Base-by-base conservation (phyloP, 495 filamentous ascomycete genomes). In the Friedmanniomyces endolithicus region DNA sequence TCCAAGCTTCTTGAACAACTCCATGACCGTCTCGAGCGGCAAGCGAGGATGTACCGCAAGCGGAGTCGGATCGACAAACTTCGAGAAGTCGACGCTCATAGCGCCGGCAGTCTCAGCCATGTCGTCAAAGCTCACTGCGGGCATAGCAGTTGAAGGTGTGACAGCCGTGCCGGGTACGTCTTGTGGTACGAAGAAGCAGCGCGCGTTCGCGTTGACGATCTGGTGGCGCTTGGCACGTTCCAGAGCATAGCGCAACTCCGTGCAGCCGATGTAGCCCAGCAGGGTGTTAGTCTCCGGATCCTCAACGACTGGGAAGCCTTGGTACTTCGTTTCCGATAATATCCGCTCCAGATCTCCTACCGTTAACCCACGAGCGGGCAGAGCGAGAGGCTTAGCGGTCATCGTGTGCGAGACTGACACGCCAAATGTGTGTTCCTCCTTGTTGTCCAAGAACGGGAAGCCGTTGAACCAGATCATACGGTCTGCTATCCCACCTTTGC, bases 391-490 rank as follows among this genome's bases (percentile, higher is more conserved):
- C 55, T 88, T 81, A 16, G 77, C 77, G 1, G 86, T 95, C 92
- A 96, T 97, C 55, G 86, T 87, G 57, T 86, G 81, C 3, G 88
- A 94, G 27, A 97, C 90, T 0, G 92, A 87, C 2, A 97, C 92
- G 34, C 90, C 90, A 68, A 97, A 96, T 47, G 88, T 88, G 67
- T 97, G 92, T 50, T 97, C 94, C 70, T 97, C 94, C 67, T 98
- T 98, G 69, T 88, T 95, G 70, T 98, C 92, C 3, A 98, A 77
- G 74, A 94, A 97, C 0, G 92, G 92, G 64, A 97, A 96, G 17
- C 92, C 92, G 64, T 87, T 98, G 74, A 96, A 95, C 90, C 89
- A 97, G 58, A 98, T 98, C 87, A 95, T 94, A 57, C 92, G 84
- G 68, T 98, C 92, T 12, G 92, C 92, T 53, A 98, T 97, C 29